phyloP scores from a whole-genome alignment of 179 eudicot species.

The Silene vulgaris region DNA sequence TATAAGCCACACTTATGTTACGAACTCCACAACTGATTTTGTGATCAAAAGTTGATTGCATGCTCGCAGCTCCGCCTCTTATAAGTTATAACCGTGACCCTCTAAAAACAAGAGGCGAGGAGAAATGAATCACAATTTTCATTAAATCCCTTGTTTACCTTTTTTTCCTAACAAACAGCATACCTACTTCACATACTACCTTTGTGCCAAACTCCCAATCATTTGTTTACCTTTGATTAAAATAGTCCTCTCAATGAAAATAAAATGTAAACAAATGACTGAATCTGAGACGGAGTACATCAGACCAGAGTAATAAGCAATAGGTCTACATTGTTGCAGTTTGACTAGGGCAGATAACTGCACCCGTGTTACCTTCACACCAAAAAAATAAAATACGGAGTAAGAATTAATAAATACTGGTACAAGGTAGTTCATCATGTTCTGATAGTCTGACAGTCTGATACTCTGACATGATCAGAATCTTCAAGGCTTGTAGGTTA shows the following conservation, averaged over 20 bases:
- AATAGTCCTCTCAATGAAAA: no score
- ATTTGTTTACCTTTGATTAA: no score
- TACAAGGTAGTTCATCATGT: not conserved
- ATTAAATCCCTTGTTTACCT: no score
- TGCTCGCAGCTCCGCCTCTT: not conserved
- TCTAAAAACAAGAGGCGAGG: not conserved
- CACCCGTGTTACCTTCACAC: not conserved
- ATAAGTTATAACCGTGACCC: not conserved
- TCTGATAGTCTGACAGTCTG: no score
- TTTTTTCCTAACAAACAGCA: not conserved
- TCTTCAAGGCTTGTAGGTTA: slow-evolving; percentile 23
- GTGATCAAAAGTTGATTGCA: not conserved
- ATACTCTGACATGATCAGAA: slow-evolving; percentile 19
- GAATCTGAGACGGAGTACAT: no score
- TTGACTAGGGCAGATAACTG: not conserved
- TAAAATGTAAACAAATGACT: no score
- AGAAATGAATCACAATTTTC: not conserved
- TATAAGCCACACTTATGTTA: not conserved
- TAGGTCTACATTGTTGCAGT: not conserved
- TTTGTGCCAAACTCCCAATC: no score
- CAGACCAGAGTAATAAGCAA: not conserved
- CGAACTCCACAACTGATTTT: not conserved
- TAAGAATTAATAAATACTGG: not conserved
- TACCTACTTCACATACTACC: not conserved
- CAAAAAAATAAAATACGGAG: not conserved